Evolutionary conservation across 1,284 basidiomycete species (phyloP), one percentile per base, ranked within the genome.

Genomic region (Fomitiporia mediterranea): DNA sequence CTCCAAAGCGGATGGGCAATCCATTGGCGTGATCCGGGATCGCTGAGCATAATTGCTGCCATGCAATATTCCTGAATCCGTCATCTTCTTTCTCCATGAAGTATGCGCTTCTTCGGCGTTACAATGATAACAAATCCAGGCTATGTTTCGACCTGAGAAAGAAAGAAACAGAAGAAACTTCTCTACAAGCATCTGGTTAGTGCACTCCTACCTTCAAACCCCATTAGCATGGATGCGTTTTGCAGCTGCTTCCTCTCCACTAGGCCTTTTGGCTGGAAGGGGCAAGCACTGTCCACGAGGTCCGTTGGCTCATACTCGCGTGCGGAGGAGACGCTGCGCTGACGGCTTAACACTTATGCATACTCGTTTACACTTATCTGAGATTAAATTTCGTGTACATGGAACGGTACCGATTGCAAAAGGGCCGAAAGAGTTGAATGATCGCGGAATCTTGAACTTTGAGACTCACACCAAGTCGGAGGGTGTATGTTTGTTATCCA

Each of bases 21-120:
- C 25, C 25, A 28, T 28, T 46, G 23, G 13, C 11, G 25, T 46
- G 44, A 46, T 46, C 44, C 44, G 44, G 9, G 13, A 6, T 34
- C 32, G 32, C 32, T 34, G 32, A 34, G 15, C 19, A 21, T 17
- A 9, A 43, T 23, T 43, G 6, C 23, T 21, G 42, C 21, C 39
- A 42, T 11, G 9, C 42, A 23, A 19, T 25, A n/a, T 7, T 23
- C 42, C 6, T 19, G 27, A 9, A 15, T 28, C 25, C 44, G 25
- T 30, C 30, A 46, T 46, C 44, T 46, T 28, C 44, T 32, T 46
- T 8, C 44, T 46, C 44, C 44, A 28, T 46, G 13, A 46, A 28
- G 44, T 6, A 44, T 13, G 17, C 11, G 27, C 13, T 23, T 11
- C 23, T 25, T 30, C 23, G 5, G 21, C 7, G 25, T 9, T 15